Evolutionary conservation across 192 early-diverging fungal species (phyloP).

Genomic region (Umbelopsis vinacea): DNA sequence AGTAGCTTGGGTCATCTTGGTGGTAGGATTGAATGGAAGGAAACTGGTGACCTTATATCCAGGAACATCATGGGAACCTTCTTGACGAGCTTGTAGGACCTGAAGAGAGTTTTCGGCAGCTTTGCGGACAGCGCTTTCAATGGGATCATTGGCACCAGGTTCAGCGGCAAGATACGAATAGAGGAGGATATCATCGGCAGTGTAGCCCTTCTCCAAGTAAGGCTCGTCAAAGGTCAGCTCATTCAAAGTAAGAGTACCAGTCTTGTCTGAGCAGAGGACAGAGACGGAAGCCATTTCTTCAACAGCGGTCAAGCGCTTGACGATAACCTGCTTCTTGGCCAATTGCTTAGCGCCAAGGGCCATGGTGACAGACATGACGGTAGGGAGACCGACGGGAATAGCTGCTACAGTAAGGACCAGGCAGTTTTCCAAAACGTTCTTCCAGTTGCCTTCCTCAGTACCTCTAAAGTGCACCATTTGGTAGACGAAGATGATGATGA

Average conservation of each 20-base stretch:
- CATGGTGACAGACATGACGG: conserved; percentile 97
- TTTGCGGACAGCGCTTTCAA: conserved; percentile 86
- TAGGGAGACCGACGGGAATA: conserved; percentile 93
- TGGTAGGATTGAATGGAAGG: conserved; percentile 91
- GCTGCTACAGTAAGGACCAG: conserved; percentile 93
- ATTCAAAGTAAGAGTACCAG: conserved; percentile 92
- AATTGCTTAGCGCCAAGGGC: conserved; percentile 94
- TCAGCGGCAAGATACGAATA: conserved; percentile 86
- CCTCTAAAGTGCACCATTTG: conserved; percentile 62
- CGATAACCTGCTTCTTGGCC: conserved; percentile 92
- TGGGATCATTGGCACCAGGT: conserved; percentile 89
- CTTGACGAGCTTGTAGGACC: conserved; percentile 59
- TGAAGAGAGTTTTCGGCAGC: conserved; percentile 78
- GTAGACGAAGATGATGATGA: conserved; percentile 81
- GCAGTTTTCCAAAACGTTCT: conserved; percentile 69
- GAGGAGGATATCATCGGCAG: conserved; percentile 79
- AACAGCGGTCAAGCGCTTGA: conserved; percentile 93
- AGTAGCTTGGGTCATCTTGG: conserved; percentile 92
- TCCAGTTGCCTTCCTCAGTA: conserved; percentile 55
- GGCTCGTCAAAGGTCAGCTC: conserved; percentile 93
- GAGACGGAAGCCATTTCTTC: conserved; percentile 95
- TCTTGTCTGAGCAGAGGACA: conserved; percentile 85
- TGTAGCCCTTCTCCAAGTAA: conserved; percentile 66
- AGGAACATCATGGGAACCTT: conserved; percentile 63
- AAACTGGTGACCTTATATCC: conserved; percentile 92